Percentiles rank a stretch among this genome's conserved stretches.
phyloP scores from a whole-genome alignment of 2,329 filamentous ascomycete genomes.

The Colletotrichum tanaceti region DNA sequence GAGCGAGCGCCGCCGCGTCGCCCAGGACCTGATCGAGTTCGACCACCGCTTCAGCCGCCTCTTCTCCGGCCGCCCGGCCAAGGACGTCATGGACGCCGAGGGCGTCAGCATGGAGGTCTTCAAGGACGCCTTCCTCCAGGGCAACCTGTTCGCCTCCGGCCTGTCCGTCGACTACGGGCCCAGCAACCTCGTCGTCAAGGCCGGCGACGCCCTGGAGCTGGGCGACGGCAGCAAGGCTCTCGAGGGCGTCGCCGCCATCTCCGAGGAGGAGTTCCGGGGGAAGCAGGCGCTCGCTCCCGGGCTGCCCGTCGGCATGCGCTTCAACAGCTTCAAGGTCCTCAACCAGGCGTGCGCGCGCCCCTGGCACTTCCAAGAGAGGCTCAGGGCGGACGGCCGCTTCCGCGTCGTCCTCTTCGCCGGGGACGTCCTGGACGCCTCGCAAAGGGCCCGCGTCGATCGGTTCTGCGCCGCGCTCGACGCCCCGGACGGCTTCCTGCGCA shows the following conservation, averaged over 20 bases:
- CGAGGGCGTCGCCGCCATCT: slow-evolving; percentile 45
- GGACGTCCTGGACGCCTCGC: slow-evolving; percentile 58
- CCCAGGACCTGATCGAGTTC: slow-evolving; percentile 68
- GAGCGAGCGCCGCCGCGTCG: slow-evolving; percentile 67
- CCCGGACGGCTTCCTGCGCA: slow-evolving; percentile 35
- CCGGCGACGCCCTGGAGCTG: slow-evolving; percentile 55
- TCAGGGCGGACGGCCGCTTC: slow-evolving; percentile 69
- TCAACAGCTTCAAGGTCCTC: slow-evolving; percentile 69
- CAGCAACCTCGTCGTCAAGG: slow-evolving; percentile 67
- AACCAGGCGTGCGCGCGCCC: slow-evolving; percentile 67
- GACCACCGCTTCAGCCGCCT: slow-evolving; percentile 68
- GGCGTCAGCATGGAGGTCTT: slow-evolving; percentile 73
- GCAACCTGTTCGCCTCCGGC: slow-evolving; percentile 66
- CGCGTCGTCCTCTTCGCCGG: slow-evolving; percentile 72
- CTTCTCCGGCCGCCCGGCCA: slow-evolving; percentile 68
- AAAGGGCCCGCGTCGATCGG: slow-evolving; percentile 57
- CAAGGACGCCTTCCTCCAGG: slow-evolving; percentile 69
- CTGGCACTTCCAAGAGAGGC: slow-evolving; percentile 68
- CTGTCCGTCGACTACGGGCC: slow-evolving; percentile 67
- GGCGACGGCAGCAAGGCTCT: slow-evolving; percentile 58
- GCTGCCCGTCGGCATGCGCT: slow-evolving; percentile 65
- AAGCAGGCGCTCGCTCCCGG: slow-evolving; percentile 54
- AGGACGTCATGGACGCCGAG: slow-evolving; percentile 68
- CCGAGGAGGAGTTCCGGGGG: slow-evolving; percentile 42
- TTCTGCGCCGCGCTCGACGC: slow-evolving; percentile 59